These are phyloP conservation scores for Licmophora abbreviata DNA, from an alignment of 108 stramenopile species.

Conservation along the genomic window DNA sequence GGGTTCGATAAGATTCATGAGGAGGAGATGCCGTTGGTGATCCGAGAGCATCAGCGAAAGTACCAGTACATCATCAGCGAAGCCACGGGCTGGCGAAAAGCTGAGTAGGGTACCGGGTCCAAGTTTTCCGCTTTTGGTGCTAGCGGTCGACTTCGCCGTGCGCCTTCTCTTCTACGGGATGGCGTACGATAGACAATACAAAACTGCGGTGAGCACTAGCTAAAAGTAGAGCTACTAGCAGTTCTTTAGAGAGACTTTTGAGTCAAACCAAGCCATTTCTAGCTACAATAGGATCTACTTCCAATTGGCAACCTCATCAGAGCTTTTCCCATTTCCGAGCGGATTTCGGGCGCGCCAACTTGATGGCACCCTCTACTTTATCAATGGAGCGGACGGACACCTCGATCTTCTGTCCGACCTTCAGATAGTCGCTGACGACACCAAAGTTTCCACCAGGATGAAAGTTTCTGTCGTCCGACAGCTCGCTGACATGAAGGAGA, in stretches of 20 bases:
- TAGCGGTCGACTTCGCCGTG: too few species aligned
- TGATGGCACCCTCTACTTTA: conserved; percentile 55
- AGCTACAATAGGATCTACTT: too few species aligned
- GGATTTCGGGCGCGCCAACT: conserved; percentile 41
- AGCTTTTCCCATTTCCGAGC: conserved; percentile 6
- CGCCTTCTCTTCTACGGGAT: too few species aligned
- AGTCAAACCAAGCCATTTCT: too few species aligned
- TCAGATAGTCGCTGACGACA: conserved; percentile 31
- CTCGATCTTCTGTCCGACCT: conserved; percentile 51
- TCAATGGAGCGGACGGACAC: conserved; percentile 61
- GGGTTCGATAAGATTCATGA: conserved; percentile 85
- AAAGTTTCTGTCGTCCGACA: conserved; percentile 24
- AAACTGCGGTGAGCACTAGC: too few species aligned
- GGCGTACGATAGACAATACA: too few species aligned
- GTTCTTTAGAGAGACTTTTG: too few species aligned
- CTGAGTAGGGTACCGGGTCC: conserved; percentile 12
- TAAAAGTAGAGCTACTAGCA: too few species aligned
- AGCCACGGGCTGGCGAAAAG: conserved; percentile 81
- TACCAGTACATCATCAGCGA: conserved; percentile 93
- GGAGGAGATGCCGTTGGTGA: conserved; percentile 81
- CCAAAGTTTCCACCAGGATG: conserved; percentile 49
- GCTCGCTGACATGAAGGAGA: conserved; percentile 81
- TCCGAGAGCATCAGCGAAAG: conserved; percentile 91
- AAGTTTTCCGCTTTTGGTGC: too few species aligned
- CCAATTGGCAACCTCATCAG: too few species aligned